Evolutionary conservation across 805 yeast species (phyloP).

Genomic region (Yamadazyma akitaensis): DNA sequence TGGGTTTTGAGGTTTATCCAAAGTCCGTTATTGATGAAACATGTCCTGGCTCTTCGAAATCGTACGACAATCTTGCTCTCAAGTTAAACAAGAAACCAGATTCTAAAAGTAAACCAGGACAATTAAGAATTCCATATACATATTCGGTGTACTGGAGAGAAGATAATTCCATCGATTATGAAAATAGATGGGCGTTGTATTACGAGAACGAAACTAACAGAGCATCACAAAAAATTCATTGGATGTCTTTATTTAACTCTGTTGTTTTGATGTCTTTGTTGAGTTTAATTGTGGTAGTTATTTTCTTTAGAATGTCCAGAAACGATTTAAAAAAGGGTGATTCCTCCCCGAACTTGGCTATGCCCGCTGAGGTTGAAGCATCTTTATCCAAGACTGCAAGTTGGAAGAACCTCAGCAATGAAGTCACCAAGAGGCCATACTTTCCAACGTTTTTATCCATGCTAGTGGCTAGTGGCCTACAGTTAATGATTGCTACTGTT

Average conservation of each 20-base stretch:
- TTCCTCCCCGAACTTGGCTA: slow-evolving; percentile 12
- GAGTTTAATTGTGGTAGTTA: slow-evolving; percentile 62
- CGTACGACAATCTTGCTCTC: slow-evolving; percentile 56
- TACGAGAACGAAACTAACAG: slow-evolving; percentile 51
- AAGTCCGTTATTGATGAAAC: slow-evolving; percentile 62
- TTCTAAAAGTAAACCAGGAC: slow-evolving; percentile 19
- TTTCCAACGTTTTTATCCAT: slow-evolving; percentile 49
- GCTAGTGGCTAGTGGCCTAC: slow-evolving; percentile 71
- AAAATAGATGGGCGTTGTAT: slow-evolving; percentile 71
- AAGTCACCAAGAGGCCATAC: slow-evolving; percentile 53
- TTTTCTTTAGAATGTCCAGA: slow-evolving; percentile 49
- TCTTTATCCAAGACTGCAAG: slow-evolving; percentile 1
- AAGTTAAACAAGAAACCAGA: slow-evolving; percentile 35
- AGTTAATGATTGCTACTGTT: slow-evolving; percentile 59
- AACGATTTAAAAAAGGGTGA: slow-evolving; percentile 4
- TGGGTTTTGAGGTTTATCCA: slow-evolving; percentile 89
- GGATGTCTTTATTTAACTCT: slow-evolving; percentile 75
- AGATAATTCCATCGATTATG: slow-evolving; percentile 62
- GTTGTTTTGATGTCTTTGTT: slow-evolving; percentile 59
- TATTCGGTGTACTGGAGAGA: slow-evolving; percentile 89
- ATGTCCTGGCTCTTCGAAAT: slow-evolving; percentile 73
- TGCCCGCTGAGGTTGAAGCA: slow-evolving; percentile 9
- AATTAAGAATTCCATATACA: slow-evolving; percentile 64
- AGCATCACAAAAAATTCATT: slow-evolving; percentile 54
- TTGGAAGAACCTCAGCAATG: slow-evolving; percentile 55